Conservation (phyloP, 345 rosid genomes). For the Mercurialis annua region DNA sequence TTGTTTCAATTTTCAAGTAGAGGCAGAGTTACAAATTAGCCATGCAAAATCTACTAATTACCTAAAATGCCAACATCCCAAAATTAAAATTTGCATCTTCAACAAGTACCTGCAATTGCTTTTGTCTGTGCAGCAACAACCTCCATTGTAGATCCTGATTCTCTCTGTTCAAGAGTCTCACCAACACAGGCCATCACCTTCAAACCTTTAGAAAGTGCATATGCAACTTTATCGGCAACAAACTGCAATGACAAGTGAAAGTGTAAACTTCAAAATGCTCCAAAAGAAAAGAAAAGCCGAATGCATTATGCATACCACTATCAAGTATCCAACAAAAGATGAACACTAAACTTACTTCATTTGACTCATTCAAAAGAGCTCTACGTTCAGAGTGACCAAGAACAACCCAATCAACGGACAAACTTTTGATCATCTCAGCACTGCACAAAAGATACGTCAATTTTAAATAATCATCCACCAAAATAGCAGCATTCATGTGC, state of each 20-base stretch:
- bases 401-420: conserved; percentile 64
- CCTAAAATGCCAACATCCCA: background rate
- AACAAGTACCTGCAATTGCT: conserved; percentile 58
- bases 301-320: background rate
- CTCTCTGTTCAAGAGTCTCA: conserved; percentile 75
- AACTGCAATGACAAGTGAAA: conserved; percentile 39
- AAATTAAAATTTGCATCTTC: background rate
- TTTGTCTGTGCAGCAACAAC: conserved; percentile 69
- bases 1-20: background rate
- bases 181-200: conserved; percentile 75
- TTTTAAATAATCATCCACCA: background rate
- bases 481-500: background rate
- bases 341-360: conserved; percentile 36
- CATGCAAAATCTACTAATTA: background rate
- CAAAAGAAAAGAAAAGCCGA: background rate
- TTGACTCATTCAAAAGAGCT: conserved; percentile 48
- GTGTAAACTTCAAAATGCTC: background rate
- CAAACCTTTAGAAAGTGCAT: conserved; percentile 58
- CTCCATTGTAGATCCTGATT: conserved; percentile 62
- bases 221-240: conserved; percentile 64
- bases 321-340: background rate
- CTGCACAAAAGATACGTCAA: conserved; percentile 21
- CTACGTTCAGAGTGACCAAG: conserved; percentile 71
- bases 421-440: conserved; percentile 66
- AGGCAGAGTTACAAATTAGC: background rate